Evolutionary conservation across 768 basidiomycete species (phyloP), one percentile per base, ranked within the genome.

Genomic region (Podaxis sp.): DNA sequence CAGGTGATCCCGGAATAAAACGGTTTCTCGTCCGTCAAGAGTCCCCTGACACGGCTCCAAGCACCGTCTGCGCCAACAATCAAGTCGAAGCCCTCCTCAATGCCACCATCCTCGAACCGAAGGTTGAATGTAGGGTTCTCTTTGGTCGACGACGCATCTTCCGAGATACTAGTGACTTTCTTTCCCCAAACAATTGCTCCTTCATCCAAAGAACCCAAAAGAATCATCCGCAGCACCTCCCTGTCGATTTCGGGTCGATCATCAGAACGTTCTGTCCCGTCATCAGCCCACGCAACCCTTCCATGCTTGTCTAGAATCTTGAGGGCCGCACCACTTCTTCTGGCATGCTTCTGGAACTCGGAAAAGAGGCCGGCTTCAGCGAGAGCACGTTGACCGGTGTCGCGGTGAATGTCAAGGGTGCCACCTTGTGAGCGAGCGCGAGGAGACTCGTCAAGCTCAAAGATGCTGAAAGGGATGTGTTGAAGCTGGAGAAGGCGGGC

Each of bases 11-110:
- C 79, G 12, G 71, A 69, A 66, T 77, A 80, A 38, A 33, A 53
- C 4, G 79, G 77, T 38, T 59, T 59, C 11, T 69, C 67, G 38
- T 65, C 59, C 22, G 70, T 71, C 28, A 80, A 59, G 52, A 77
- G 65, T 3, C 70, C 65, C 13, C 80, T 76, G 7, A 76, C 69
- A 60, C 70, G 71, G 15, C 77, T 78, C 74, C 77, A 78, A 3
- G 79, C 71, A 6, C 81, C 79, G 40, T 72, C 72, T 22, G 72
- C 30, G 2, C 72, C 72, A 7, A 73, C 63, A 11, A 73, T 63
- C 36, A 73, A 63, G 38, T 71, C 68, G 49, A 66, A 72, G 8
- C 30, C 30, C 30, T n/a, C 61, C 65, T 62, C 66, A 5, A 53
- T 33, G 4, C 40, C 64, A 22, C 64, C 66, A 26, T 70, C 59